Evolutionary conservation across 768 basidiomycete genomes (phyloP).

Genomic region (Termitomyces sp.): DNA sequence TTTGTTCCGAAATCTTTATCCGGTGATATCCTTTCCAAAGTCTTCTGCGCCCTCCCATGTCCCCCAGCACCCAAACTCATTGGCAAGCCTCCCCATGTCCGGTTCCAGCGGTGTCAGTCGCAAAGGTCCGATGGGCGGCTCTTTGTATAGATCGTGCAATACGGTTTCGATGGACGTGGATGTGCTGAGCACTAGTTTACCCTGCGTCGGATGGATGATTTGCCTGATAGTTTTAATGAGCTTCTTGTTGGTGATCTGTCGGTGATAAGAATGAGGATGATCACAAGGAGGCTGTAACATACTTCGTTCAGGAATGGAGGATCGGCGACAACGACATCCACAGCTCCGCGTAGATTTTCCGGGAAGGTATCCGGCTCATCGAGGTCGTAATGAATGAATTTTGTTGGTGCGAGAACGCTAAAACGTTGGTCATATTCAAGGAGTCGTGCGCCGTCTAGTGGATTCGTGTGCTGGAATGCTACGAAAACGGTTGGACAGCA

Average conservation of each 20-base stretch:
- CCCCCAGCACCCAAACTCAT: constrained; percentile 40
- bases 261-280: background rate
- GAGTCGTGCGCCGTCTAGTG: constrained; percentile 25
- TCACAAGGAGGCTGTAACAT: constrained; percentile 7
- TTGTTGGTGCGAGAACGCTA: constrained; percentile 29
- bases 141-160: constrained; percentile 27
- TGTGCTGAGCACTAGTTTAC: constrained; percentile 34
- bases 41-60: constrained; percentile 35
- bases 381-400: constrained; percentile 39
- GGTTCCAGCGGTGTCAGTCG: constrained; percentile 23
- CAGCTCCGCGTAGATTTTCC: constrained; percentile 19
- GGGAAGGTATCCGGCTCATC: constrained; percentile 37
- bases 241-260: constrained; percentile 34
- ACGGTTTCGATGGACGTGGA: constrained; percentile 32
- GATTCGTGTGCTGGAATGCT: constrained; percentile 37
- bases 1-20: background rate
- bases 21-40: constrained; percentile 17
- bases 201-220: constrained; percentile 31
- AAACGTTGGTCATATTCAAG: constrained; percentile 41
- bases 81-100: constrained; percentile 32
- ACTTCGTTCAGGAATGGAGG: constrained; percentile 45
- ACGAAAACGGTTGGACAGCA: constrained; percentile 44
- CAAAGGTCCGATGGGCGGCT: constrained; percentile 33
- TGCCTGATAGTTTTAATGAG: constrained; percentile 31
- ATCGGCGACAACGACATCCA: constrained; percentile 37